phyloP scores from a whole-genome alignment of 2,329 filamentous ascomycete genomes.

The Talaromyces piceae region DNA sequence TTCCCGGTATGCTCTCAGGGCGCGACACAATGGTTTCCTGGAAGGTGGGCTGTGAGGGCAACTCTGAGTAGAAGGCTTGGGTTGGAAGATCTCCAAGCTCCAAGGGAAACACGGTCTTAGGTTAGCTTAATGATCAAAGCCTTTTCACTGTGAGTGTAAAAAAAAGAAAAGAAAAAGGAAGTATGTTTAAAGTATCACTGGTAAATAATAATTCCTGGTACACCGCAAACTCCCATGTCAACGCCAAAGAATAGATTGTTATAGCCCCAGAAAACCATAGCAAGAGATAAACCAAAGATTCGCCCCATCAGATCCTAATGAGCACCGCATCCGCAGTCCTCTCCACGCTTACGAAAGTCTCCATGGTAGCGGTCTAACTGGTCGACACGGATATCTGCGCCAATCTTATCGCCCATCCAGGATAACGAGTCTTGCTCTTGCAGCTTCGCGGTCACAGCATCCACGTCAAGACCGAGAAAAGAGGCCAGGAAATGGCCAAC shows the following conservation, averaged over 20 bases:
- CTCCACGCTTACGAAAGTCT: constrained; percentile 27
- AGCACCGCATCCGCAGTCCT: constrained; percentile 6
- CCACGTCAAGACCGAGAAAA: constrained; percentile 74
- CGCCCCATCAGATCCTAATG: constrained; percentile 1
- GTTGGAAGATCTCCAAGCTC: no score
- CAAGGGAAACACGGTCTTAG: no score
- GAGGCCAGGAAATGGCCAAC: constrained; percentile 72
- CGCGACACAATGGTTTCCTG: neutral
- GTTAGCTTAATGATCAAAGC: no score
- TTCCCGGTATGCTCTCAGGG: neutral
- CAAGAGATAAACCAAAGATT: neutral
- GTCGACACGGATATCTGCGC: constrained; percentile 30
- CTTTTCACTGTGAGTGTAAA: no score
- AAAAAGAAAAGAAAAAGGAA: neutral
- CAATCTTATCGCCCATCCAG: constrained; percentile 37
- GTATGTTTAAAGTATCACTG: neutral
- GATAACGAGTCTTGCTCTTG: constrained; percentile 28
- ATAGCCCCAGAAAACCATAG: neutral
- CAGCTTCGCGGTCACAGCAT: constrained; percentile 69
- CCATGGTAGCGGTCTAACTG: constrained; percentile 39
- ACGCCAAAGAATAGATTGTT: neutral
- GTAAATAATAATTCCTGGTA: neutral
- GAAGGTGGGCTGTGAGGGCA: neutral
- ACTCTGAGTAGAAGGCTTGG: neutral
- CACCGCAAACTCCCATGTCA: neutral